Evolutionary conservation across 2,329 filamentous ascomycete genomes (phyloP), one percentile per base, ranked within the genome.

Genomic region (Tolypocladium sp.): DNA sequence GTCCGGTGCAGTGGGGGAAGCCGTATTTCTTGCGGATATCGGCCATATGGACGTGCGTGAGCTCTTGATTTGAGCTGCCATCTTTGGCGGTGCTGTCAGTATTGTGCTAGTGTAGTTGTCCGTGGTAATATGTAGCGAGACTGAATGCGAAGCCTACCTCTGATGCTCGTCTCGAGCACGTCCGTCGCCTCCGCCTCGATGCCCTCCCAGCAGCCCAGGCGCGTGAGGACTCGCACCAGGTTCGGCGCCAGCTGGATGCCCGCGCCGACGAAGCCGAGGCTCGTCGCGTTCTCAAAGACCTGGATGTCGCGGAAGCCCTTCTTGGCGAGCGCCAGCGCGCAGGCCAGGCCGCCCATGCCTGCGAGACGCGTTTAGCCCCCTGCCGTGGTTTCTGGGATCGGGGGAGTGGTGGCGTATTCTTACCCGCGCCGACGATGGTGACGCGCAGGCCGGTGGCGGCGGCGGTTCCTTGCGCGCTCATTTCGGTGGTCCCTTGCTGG

Each of bases 221-320:
- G 76, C 69, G 90, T 86, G 22, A 93, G 79, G n/a, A 93, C 87
- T 1, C 89, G 82, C 9, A 87, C 86, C 81, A 92, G 88, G 67
- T 94, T 94, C 1, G 90, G 90, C 0, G 90, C 89, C 58, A 93
- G 77, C 71, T 94, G 90, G 65, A 93, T 93, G 6, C 90, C 90
- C 1, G 90, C 90, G 25, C 90, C 53, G 53, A 55, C 38, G 25
- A 55, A 93, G 6, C 90, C 90, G 4, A 93, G 79, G 63, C 85
- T 82, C 5, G 86, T 83, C 0, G 89, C 89, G 41, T 80, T 82
- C 70, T 93, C 90, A 70, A 86, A 93, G 56, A 93, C 83, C 58
- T 87, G 79, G 67, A 93, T 87, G 59, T 88, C 77, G 63, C 79
- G 83, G 73, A 93, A 92, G 9, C 90, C 90, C 66, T 86, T 85